phyloP scores from a whole-genome alignment of 495 filamentous ascomycete species.

The Tuber brumale region DNA sequence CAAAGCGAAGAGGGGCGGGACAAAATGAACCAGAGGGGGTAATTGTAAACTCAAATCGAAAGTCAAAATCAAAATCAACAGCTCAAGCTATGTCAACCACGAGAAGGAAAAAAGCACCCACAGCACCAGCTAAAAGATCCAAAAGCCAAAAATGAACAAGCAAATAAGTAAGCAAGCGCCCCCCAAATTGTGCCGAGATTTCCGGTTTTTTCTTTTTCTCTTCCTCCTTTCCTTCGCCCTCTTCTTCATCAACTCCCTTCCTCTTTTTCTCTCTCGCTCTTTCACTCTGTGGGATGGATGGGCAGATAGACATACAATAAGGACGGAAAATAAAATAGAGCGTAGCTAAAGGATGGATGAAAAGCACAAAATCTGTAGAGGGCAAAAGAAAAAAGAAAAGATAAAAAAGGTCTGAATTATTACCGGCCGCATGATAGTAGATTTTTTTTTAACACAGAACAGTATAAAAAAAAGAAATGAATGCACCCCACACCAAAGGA shows the following conservation, averaged over 20 bases:
- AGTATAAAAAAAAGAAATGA: conserved; percentile 13
- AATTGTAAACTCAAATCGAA: conserved; percentile 3
- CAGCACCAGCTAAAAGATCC: not conserved
- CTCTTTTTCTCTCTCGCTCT: not conserved
- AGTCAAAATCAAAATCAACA: conserved; percentile 1
- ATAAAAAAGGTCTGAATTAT: not conserved
- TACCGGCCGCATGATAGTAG: not conserved
- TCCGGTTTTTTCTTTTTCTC: not conserved
- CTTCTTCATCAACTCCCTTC: not conserved
- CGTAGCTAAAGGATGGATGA: not conserved
- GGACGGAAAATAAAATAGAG: not conserved
- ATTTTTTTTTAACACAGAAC: conserved; percentile 12
- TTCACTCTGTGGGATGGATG: not conserved
- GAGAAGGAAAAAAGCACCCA: not conserved
- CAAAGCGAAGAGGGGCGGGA: not conserved
- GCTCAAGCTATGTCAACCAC: conserved; percentile 2
- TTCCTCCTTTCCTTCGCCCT: not conserved
- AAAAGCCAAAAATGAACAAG: not conserved
- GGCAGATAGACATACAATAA: not conserved
- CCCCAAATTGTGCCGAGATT: conserved; percentile 4
- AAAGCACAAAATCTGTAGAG: conserved; percentile 1
- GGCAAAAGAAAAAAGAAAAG: not conserved
- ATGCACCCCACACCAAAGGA: conserved; percentile 5
- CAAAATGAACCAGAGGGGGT: conserved; percentile 6
- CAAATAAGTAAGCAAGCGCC: not conserved